Conservation (phyloP, 1,284 basidiomycete species). For the Stygiomarasmius scandens region DNA sequence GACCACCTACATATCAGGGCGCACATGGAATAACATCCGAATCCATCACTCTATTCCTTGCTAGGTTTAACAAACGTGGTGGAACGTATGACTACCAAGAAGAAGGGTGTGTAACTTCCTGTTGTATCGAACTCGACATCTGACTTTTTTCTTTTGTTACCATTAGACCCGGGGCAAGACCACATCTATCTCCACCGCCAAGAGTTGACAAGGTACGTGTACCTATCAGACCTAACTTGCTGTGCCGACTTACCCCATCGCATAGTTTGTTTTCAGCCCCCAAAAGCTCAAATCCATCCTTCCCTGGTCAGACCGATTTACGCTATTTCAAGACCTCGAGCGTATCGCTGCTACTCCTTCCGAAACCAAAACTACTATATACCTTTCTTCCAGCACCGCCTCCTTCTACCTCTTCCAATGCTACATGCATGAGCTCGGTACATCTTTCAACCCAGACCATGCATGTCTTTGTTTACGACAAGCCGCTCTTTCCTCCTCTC, state of each 20-base stretch:
- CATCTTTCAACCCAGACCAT: conserved; percentile 1
- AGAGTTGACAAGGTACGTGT: background rate
- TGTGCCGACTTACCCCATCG: too few relatives aligned
- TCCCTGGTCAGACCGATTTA: background rate
- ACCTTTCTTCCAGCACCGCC: background rate
- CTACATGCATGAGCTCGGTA: conserved; percentile 12
- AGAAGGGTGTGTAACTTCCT: conserved; percentile 1
- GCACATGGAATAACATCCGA: too few relatives aligned
- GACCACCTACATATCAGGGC: too few relatives aligned
- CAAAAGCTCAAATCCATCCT: conserved; percentile 1
- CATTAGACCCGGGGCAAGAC: conserved; percentile 9
- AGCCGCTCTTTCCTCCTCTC: too few relatives aligned
- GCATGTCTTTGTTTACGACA: conserved; percentile 8
- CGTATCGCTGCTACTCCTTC: background rate
- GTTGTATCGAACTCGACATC: too few relatives aligned
- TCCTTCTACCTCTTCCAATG: conserved; percentile 13
- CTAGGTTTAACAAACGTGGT: too few relatives aligned
- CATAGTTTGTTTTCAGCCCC: conserved; percentile 10
- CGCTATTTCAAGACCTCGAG: conserved; percentile 7
- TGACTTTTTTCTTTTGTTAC: too few relatives aligned
- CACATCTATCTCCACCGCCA: conserved; percentile 5
- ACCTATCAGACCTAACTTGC: too few relatives aligned
- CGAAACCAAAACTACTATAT: too few relatives aligned
- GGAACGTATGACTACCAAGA: conserved; percentile 6
- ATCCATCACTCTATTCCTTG: too few relatives aligned